These are phyloP conservation scores for Lactarius psammicola DNA, from an alignment of 768 basidiomycete genomes.

Conservation along the genomic window DNA sequence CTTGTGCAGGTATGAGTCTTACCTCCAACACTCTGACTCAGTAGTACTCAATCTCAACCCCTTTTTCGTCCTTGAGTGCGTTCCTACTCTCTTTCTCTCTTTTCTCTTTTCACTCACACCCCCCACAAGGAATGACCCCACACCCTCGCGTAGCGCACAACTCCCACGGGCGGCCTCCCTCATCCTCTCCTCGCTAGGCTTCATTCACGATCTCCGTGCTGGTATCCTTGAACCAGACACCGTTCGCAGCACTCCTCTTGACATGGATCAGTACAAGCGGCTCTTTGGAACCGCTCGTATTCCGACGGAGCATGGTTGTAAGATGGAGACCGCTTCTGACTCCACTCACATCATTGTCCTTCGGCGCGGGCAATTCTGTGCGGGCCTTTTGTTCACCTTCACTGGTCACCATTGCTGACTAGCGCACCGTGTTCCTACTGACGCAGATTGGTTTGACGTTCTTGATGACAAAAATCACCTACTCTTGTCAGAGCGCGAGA, in stretches of 20 bases:
- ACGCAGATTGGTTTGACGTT: slow-evolving; percentile 90
- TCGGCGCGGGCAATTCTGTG: slow-evolving; percentile 90
- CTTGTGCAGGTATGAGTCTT: slow-evolving; percentile 73
- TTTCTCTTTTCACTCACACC: not conserved
- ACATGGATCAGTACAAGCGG: slow-evolving; percentile 92
- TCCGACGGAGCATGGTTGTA: slow-evolving; percentile 86
- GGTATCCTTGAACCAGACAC: slow-evolving; percentile 80
- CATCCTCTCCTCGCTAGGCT: slow-evolving; percentile 85
- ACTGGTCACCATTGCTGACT: slow-evolving; percentile 1
- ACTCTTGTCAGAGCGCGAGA: slow-evolving; percentile 83
- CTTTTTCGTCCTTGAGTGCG: slow-evolving; percentile 95
- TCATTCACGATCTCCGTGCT: slow-evolving; percentile 88
- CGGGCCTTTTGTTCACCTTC: slow-evolving; percentile 31
- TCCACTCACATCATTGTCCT: slow-evolving; percentile 85
- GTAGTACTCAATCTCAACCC: slow-evolving; percentile 95
- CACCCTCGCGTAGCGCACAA: slow-evolving; percentile 80
- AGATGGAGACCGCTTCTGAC: slow-evolving; percentile 71
- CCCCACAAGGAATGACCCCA: slow-evolving; percentile 76
- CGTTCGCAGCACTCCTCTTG: slow-evolving; percentile 74
- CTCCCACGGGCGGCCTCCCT: slow-evolving; percentile 86
- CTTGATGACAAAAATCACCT: slow-evolving; percentile 83
- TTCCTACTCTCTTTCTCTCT: slow-evolving; percentile 16
- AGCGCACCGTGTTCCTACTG: too few species aligned
- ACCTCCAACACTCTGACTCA: slow-evolving; percentile 84
- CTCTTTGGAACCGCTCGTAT: slow-evolving; percentile 91